phyloP scores from a whole-genome alignment of 257 asterid species.

The Solanum paucissectum region DNA sequence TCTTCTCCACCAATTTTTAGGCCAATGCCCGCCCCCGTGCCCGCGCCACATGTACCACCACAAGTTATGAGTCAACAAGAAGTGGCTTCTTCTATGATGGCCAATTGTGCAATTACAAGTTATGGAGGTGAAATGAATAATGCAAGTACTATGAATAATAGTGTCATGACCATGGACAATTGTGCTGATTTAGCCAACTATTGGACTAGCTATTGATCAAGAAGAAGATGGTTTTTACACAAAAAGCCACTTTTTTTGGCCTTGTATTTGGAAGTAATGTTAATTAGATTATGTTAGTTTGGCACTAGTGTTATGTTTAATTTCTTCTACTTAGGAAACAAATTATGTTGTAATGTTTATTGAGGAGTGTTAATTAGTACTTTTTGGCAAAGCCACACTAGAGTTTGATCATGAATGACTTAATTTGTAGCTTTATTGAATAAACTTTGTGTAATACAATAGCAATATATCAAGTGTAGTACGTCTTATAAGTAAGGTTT shows the following conservation, averaged over 20 bases:
- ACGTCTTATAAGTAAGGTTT: not conserved
- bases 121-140: slow-evolving; percentile 32
- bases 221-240: not conserved
- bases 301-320: not conserved
- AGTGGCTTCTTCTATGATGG: slow-evolving; percentile 2
- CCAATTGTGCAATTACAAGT: slow-evolving; percentile 5
- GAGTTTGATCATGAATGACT: not conserved
- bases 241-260: not conserved
- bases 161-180: slow-evolving; percentile 51
- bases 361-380: not conserved
- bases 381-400: not conserved
- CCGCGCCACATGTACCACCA: slow-evolving; percentile 2
- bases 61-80: slow-evolving; percentile 36
- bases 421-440: not conserved
- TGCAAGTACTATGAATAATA: slow-evolving; percentile 8
- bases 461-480: not conserved
- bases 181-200: slow-evolving; percentile 60
- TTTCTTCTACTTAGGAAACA: not conserved
- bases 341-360: not conserved
- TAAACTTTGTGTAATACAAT: not conserved
- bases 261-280: too few relatives aligned
- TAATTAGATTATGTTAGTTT: not conserved
- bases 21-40: slow-evolving; percentile 11
- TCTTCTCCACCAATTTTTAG: slow-evolving; percentile 25
- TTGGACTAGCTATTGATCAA: slow-evolving; percentile 46